phyloP scores from a whole-genome alignment of 805 yeast species.

The Candida tammaniensis region DNA sequence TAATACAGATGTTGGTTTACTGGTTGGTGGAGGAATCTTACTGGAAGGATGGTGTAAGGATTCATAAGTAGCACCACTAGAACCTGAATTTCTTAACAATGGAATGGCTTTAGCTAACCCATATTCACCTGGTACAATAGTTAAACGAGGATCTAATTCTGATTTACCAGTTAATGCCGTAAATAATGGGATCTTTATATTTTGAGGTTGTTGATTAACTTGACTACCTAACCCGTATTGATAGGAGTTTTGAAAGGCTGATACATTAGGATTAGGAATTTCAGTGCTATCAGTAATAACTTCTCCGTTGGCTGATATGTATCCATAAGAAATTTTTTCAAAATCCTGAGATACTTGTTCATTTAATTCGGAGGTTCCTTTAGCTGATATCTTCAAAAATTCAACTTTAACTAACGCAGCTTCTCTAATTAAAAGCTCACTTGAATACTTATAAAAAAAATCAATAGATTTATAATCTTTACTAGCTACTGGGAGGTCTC shows the following conservation, averaged over 20 bases:
- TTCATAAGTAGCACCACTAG: slow-evolving; percentile 25
- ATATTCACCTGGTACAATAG: slow-evolving; percentile 65
- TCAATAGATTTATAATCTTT: slow-evolving; percentile 53
- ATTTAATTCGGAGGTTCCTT: slow-evolving; percentile 19
- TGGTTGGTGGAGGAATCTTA: slow-evolving; percentile 33
- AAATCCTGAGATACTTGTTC: slow-evolving; percentile 57
- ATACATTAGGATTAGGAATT: slow-evolving; percentile 26
- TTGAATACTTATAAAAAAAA: slow-evolving; percentile 57
- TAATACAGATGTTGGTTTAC: slow-evolving; percentile 32
- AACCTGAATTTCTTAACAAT: slow-evolving; percentile 17
- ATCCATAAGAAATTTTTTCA: slow-evolving; percentile 53
- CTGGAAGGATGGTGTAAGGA: slow-evolving; percentile 27
- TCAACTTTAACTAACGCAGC: slow-evolving; percentile 42
- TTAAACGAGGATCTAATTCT: slow-evolving; percentile 68
- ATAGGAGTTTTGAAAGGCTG: slow-evolving; percentile 13
- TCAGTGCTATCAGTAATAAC: slow-evolving; percentile 40
- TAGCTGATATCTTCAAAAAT: slow-evolving; percentile 8
- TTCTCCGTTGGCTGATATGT: slow-evolving; percentile 57
- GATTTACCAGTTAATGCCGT: slow-evolving; percentile 72
- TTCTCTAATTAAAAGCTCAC: slow-evolving; percentile 65
- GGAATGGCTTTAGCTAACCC: slow-evolving; percentile 69
- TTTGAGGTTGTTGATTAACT: slow-evolving; percentile 32
- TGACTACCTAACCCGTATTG: slow-evolving; percentile 10
- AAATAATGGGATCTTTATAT: slow-evolving; percentile 73
- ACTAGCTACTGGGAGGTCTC: slow-evolving; percentile 48